Conservation (phyloP, 148 eudicot species). For the Spergularia marina region DNA sequence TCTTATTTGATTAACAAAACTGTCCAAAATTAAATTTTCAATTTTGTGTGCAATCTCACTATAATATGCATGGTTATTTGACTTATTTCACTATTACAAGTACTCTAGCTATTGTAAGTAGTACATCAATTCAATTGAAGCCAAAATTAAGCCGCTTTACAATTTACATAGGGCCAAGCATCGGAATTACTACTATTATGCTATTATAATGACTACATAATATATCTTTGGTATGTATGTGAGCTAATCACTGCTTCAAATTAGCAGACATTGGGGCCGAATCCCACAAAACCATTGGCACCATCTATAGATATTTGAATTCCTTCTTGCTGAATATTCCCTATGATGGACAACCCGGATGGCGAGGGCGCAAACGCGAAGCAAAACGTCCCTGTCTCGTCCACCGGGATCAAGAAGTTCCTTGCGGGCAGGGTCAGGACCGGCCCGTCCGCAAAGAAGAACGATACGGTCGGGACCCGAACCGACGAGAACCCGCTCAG, state of each 20-base stretch:
- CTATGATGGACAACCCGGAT: constrained; percentile 67
- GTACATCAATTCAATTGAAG: not conserved
- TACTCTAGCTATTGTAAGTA: no score
- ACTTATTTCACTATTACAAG: no score
- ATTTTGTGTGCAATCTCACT: not conserved
- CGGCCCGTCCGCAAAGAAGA: constrained; percentile 75
- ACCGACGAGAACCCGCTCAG: constrained; percentile 65
- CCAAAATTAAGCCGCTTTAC: constrained; percentile 6
- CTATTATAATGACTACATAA: no score
- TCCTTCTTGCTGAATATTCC: constrained; percentile 95
- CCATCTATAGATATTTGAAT: constrained; percentile 88
- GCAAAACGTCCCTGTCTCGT: constrained; percentile 76
- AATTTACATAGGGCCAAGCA: not conserved
- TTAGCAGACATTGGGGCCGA: constrained; percentile 86
- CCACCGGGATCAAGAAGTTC: constrained; percentile 77
- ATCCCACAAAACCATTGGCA: constrained; percentile 72
- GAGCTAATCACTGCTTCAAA: not conserved
- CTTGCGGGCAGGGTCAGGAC: constrained; percentile 73
- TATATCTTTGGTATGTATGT: not conserved
- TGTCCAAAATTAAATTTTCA: no score
- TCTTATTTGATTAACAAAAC: no score
- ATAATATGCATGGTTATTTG: not conserved
- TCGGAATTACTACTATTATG: no score
- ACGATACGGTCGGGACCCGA: constrained; percentile 83
- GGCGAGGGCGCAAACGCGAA: constrained; percentile 81